A percentile compares a stretch with the other conserved stretches of the same genome.
phyloP scores from a whole-genome alignment of 257 asterid genomes.

The Euphrasia confusa region DNA sequence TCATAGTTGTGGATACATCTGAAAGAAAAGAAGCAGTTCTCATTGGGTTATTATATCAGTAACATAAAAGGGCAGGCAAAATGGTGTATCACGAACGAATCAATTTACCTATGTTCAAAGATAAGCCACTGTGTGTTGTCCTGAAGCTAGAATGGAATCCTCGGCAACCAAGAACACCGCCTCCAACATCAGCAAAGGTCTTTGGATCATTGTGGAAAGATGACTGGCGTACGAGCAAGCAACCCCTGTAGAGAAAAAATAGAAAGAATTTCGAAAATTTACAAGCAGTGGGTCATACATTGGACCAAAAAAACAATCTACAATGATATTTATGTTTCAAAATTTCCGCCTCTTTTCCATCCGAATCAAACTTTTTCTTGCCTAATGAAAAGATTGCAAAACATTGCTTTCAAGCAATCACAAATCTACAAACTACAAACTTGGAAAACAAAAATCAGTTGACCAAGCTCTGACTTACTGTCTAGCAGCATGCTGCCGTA shows the following conservation, averaged over 20 bases:
- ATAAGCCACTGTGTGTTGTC: conserved; percentile 74
- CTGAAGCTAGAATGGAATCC: conserved; percentile 90
- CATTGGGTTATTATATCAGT: conserved; percentile 2
- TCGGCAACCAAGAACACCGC: conserved; percentile 84
- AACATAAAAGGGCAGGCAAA: conserved; percentile 10
- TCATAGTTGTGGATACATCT: conserved; percentile 86
- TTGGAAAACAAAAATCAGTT: not conserved
- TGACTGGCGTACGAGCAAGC: conserved; percentile 78
- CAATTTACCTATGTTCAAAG: conserved; percentile 67
- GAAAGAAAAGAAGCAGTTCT: conserved; percentile 21
- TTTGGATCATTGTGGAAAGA: conserved; percentile 66
- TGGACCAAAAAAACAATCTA: not conserved
- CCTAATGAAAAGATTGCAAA: not conserved
- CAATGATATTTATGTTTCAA: not conserved
- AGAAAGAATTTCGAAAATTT: not conserved
- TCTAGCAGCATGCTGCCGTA: conserved; percentile 91
- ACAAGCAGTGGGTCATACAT: not conserved
- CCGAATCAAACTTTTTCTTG: not conserved
- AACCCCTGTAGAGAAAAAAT: conserved; percentile 46
- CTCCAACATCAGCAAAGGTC: conserved; percentile 75
- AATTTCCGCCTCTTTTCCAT: too few species aligned
- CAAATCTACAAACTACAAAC: not conserved
- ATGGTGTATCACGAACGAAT: not conserved
- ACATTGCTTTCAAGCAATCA: not conserved
- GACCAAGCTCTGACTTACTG: conserved; percentile 45